These are phyloP conservation scores for Lanmaoa rubissima DNA, from an alignment of 768 basidiomycete species.

Conservation along the genomic window DNA sequence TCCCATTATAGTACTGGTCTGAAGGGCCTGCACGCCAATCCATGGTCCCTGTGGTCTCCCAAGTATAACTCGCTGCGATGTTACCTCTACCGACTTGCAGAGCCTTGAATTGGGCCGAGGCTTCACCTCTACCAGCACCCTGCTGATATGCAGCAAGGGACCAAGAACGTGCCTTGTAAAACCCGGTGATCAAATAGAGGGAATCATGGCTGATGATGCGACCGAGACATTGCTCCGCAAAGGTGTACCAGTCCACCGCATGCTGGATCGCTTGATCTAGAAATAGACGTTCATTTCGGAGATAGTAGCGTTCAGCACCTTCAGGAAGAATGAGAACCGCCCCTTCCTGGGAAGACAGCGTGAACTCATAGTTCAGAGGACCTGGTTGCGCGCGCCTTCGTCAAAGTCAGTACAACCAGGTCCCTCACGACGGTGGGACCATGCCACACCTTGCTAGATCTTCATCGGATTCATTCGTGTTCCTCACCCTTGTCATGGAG, in stretches of 20 bases:
- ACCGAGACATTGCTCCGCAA: slow-evolving; percentile 20
- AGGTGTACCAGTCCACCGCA: slow-evolving; percentile 29
- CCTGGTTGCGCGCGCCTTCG: neutral
- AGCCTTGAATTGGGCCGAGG: slow-evolving; percentile 13
- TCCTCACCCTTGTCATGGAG: slow-evolving; percentile 4
- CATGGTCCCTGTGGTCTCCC: slow-evolving; percentile 11
- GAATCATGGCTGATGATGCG: slow-evolving; percentile 21
- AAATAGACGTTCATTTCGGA: slow-evolving; percentile 23
- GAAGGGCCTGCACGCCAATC: slow-evolving; percentile 8
- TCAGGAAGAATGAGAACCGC: slow-evolving; percentile 34
- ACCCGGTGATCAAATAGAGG: slow-evolving; percentile 24
- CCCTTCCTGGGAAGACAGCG: slow-evolving; percentile 23
- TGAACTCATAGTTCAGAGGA: slow-evolving; percentile 12
- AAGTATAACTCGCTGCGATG: slow-evolving; percentile 11
- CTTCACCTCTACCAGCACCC: neutral
- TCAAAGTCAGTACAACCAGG: neutral
- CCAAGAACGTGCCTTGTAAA: slow-evolving; percentile 23
- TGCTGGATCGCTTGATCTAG: slow-evolving; percentile 19
- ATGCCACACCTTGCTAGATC: neutral
- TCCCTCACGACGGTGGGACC: neutral
- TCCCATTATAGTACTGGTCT: slow-evolving; percentile 1
- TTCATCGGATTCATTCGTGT: neutral
- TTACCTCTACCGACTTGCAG: slow-evolving; percentile 10
- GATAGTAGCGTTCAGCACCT: slow-evolving; percentile 25
- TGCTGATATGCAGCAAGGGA: slow-evolving; percentile 24